Conservation (phyloP, 2,329 filamentous ascomycete species). For the Penicillium griseofulvum region DNA sequence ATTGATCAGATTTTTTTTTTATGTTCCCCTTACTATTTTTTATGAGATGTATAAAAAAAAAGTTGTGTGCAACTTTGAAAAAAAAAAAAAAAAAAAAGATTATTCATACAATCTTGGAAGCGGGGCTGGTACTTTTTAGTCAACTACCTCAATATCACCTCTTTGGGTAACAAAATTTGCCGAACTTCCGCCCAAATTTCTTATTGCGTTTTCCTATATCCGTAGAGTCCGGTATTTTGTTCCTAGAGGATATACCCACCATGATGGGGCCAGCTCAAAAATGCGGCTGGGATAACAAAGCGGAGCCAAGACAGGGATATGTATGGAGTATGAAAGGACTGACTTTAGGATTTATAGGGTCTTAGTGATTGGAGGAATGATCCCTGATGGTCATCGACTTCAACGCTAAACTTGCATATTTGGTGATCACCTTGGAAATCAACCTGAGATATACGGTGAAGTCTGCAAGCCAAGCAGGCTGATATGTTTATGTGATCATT, state of each 20-base stretch:
- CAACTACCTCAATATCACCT: background rate
- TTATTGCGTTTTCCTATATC: background rate
- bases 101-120: background rate
- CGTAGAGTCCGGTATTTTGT: background rate
- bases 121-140: background rate
- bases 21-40: background rate
- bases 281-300: conserved; percentile 18
- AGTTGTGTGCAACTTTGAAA: background rate
- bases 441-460: no score
- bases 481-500: no score
- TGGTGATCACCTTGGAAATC: background rate
- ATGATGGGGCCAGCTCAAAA: conserved; percentile 10
- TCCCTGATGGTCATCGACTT: background rate
- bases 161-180: conserved; percentile 1
- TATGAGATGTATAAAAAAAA: background rate
- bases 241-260: conserved; percentile 2
- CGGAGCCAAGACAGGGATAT: conserved; percentile 20
- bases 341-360: background rate
- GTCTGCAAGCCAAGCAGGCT: background rate
- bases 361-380: conserved; percentile 1
- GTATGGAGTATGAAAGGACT: background rate
- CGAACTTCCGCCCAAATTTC: background rate
- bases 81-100: background rate
- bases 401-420: background rate
- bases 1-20: background rate